Evolutionary conservation across 169 alveolate genomes (phyloP).

Genomic region (Haemoproteus tartakovskyi): DNA sequence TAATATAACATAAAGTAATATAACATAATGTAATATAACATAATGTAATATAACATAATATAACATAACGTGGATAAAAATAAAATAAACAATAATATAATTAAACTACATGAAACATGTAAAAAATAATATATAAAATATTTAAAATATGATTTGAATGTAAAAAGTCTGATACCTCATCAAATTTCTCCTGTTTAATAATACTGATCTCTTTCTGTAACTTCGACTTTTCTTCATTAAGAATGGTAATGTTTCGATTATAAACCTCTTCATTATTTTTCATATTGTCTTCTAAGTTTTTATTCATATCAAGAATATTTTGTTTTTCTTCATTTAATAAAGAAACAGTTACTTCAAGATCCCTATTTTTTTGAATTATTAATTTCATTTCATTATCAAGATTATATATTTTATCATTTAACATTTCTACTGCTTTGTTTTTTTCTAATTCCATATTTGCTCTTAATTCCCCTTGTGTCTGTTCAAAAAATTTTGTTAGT

Average conservation of each 20-base stretch:
- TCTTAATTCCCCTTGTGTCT: background rate
- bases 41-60: no score
- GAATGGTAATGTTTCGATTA: slow-evolving; percentile 3
- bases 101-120: no score
- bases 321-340: slow-evolving; percentile 39
- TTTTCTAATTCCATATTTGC: background rate
- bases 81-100: no score
- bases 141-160: no score
- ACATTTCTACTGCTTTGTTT: slow-evolving; percentile 1
- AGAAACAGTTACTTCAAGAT: slow-evolving; percentile 19
- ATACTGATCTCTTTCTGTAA: slow-evolving; percentile 21
- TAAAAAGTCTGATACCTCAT: no score
- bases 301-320: slow-evolving; percentile 6
- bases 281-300: slow-evolving; percentile 42
- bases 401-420: slow-evolving; percentile 11
- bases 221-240: slow-evolving; percentile 25
- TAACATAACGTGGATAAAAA: no score
- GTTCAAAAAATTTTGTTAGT: background rate
- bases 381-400: slow-evolving; percentile 3
- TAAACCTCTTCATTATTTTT: slow-evolving; percentile 41
- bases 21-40: no score
- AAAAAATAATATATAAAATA: no score
- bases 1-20: no score
- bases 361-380: slow-evolving; percentile 8
- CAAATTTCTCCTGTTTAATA: slow-evolving; percentile 1